Evolutionary conservation across 2,329 filamentous ascomycete species (phyloP).

Genomic region (Delphinella strobiligena): DNA sequence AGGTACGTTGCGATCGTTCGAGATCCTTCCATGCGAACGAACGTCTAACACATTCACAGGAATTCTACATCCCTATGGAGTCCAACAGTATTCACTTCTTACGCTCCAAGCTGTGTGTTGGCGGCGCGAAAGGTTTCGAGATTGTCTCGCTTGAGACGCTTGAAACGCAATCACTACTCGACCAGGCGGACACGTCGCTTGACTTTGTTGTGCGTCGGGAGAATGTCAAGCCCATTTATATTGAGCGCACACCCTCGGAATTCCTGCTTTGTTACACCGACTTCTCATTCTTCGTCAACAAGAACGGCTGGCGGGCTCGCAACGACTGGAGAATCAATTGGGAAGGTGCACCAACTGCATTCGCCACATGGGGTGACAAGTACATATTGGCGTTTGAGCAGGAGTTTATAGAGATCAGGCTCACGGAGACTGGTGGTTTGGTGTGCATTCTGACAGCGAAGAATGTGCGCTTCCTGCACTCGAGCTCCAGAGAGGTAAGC

Average conservation of each 20-base stretch:
- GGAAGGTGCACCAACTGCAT: slow-evolving; percentile 86
- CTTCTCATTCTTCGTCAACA: slow-evolving; percentile 98
- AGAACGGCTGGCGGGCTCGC: slow-evolving; percentile 91
- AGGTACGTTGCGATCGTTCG: slow-evolving; percentile 31
- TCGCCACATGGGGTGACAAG: slow-evolving; percentile 79
- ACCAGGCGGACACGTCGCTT: slow-evolving; percentile 93
- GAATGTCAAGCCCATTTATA: slow-evolving; percentile 88
- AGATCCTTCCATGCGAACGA: background rate
- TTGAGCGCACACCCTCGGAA: slow-evolving; percentile 91
- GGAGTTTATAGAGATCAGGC: slow-evolving; percentile 92
- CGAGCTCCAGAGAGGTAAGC: slow-evolving; percentile 87
- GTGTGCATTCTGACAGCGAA: slow-evolving; percentile 94
- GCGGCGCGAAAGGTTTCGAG: slow-evolving; percentile 90
- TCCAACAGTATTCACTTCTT: slow-evolving; percentile 98
- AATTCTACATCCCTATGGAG: slow-evolving; percentile 97
- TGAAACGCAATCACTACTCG: slow-evolving; percentile 93
- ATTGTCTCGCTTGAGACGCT: slow-evolving; percentile 93
- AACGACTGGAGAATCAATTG: slow-evolving; percentile 96
- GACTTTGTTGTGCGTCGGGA: slow-evolving; percentile 94
- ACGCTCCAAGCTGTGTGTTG: slow-evolving; percentile 90
- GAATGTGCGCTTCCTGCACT: slow-evolving; percentile 95
- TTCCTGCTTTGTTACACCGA: slow-evolving; percentile 97
- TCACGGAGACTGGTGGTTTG: slow-evolving; percentile 81
- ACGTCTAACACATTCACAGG: slow-evolving; percentile 34
- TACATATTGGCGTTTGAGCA: slow-evolving; percentile 96